These are phyloP conservation scores for Microbotryomycetes sp. DNA, from an alignment of 1,284 basidiomycete genomes.

Conservation along the genomic window DNA sequence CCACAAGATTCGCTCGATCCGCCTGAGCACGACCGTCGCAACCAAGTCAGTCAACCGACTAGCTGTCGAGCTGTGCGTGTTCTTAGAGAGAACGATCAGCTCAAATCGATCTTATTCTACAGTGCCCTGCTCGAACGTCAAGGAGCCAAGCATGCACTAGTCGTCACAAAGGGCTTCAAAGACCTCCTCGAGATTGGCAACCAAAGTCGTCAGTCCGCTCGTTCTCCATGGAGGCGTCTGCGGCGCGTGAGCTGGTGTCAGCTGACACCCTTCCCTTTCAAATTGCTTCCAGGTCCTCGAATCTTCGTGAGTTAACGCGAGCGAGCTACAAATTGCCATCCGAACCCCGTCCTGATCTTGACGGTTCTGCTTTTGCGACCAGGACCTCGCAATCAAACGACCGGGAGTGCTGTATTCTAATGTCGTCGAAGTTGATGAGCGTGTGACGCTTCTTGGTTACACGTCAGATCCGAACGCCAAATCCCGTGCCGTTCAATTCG, in stretches of 20 bases:
- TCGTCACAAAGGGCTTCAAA: slow-evolving; percentile 85
- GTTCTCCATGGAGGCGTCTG: no score
- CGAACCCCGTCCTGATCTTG: not conserved
- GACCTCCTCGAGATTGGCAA: slow-evolving; percentile 91
- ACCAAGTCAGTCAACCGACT: slow-evolving; percentile 55
- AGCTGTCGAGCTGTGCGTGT: not conserved
- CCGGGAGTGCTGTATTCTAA: slow-evolving; percentile 65
- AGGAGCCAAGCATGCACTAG: slow-evolving; percentile 79
- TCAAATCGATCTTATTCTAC: not conserved
- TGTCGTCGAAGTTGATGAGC: slow-evolving; percentile 62
- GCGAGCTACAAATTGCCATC: not conserved
- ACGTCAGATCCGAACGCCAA: slow-evolving; percentile 77
- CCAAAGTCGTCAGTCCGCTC: slow-evolving; percentile 74
- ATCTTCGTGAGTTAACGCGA: slow-evolving; percentile 6
- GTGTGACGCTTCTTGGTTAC: slow-evolving; percentile 70
- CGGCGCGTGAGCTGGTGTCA: not conserved
- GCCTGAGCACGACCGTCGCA: slow-evolving; percentile 84
- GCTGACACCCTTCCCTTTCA: not conserved
- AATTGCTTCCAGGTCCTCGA: slow-evolving; percentile 2
- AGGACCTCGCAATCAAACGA: slow-evolving; percentile 49
- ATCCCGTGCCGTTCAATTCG: slow-evolving; percentile 67
- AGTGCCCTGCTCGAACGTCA: slow-evolving; percentile 82
- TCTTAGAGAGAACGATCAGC: not conserved
- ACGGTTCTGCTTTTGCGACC: not conserved
- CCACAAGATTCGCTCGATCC: slow-evolving; percentile 64